A percentile compares a stretch with the other conserved stretches of the same genome.
Conservation (phyloP, 2,329 filamentous ascomycete genomes). For the Colletotrichum sp. region DNA sequence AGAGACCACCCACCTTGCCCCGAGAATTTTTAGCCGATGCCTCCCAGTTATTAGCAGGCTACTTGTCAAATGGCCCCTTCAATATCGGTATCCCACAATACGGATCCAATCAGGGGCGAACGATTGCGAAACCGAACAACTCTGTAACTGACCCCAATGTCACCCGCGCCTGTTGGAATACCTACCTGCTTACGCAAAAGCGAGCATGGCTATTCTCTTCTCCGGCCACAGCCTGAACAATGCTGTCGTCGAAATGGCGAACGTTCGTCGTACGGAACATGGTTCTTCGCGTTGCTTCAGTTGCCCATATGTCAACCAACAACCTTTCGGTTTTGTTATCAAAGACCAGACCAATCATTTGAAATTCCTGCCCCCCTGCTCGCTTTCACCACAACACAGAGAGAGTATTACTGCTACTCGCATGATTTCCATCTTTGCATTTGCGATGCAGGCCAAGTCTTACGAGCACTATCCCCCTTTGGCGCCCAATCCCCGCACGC, state of each 20-base stretch:
- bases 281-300: not conserved
- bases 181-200: not conserved
- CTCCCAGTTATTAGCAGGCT: not conserved
- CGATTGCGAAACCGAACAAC: conserved; percentile 2
- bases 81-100: conserved; percentile 10
- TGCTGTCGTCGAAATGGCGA: not conserved
- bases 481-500: not conserved
- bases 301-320: not conserved
- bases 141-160: not conserved
- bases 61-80: not conserved
- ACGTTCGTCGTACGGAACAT: not conserved
- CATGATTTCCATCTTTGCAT: not conserved
- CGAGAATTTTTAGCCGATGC: not conserved
- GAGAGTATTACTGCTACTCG: not conserved
- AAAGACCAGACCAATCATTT: not conserved
- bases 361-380: not conserved
- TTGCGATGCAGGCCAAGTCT: not conserved
- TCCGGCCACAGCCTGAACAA: not conserved
- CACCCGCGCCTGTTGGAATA: not conserved
- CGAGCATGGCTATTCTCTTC: not conserved
- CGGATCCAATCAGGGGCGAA: not conserved
- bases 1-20: not conserved
- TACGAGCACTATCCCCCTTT: not conserved
- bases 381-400: not conserved
- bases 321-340: not conserved